Evolutionary conservation across 202 grass and related monocot species (phyloP).

Genomic region (Digitaria exilis): DNA sequence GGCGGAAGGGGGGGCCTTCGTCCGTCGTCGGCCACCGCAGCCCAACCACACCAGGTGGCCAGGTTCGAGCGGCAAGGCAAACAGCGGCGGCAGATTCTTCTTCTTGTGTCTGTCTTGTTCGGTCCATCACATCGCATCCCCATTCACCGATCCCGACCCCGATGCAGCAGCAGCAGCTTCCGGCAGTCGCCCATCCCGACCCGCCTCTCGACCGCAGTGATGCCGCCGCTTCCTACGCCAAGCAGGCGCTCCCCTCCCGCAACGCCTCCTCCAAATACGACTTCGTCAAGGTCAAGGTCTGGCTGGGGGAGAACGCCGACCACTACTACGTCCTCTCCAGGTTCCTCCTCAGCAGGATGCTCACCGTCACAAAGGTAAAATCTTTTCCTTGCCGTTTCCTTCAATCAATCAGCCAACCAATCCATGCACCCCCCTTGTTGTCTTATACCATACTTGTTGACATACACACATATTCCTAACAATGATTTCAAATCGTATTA

Average conservation of each 20-base stretch:
- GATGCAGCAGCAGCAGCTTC: neutral
- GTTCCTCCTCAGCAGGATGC: conserved; percentile 97
- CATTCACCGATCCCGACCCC: neutral
- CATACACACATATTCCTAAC: conserved; percentile 29
- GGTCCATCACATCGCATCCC: neutral
- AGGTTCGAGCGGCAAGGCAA: no score
- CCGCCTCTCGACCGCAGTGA: conserved; percentile 14
- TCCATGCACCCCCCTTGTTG: neutral
- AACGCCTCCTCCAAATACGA: conserved; percentile 97
- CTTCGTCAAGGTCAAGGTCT: conserved; percentile 98
- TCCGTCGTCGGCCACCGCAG: no score
- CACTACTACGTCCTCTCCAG: conserved; percentile 95
- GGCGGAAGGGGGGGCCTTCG: no score
- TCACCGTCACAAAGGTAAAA: conserved; percentile 91
- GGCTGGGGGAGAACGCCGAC: conserved; percentile 95
- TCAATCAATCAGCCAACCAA: neutral
- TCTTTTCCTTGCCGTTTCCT: neutral
- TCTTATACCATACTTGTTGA: neutral
- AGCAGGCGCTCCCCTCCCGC: conserved; percentile 57
- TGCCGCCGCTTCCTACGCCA: neutral
- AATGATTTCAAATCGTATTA: no score
- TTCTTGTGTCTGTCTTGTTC: neutral
- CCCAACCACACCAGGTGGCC: no score
- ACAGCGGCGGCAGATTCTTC: neutral
- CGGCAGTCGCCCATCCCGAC: neutral